Evolutionary conservation across 257 asterid genomes (phyloP), one percentile per base, ranked within the genome.

Genomic region (Lavandula angustifolia): DNA sequence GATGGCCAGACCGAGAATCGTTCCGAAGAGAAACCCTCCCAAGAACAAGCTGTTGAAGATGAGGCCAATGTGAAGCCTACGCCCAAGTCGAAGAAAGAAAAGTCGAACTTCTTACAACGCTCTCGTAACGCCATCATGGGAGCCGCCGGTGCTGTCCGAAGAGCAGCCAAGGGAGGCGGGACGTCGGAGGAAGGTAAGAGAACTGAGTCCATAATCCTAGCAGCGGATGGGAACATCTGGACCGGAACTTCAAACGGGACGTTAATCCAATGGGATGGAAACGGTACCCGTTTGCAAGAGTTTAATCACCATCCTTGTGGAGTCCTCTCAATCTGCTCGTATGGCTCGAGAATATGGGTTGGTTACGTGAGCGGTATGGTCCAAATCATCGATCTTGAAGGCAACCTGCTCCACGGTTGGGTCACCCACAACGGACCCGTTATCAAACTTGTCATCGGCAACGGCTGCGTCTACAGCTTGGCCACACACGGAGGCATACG

Each of bases 401-500:
- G 99, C 42, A 90, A 82, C 55, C 53, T 83, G 49, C 62, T 84
- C 40, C 79, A 89, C 8, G 60, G 87, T 18, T 94, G 99, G 99
- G 74, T 82, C 58, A 87, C 99, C 9, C 97, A 94, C 56, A 85
- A 80, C 10, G 91, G 87, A 6, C 99, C 99, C 0, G 88, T 94
- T 37, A 78, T 86, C 68, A 83, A 76, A 43, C 31, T 94, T 62
- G 96, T 80, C 0, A 73, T 80, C 7, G 96, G 92, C 8, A 78
- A 79, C 55, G 91, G 91, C 35, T 76, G 74, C 43, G 66, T 86
- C 34, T 90, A 77, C 72, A 90, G 95, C 78, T 76, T 94, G 82
- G 99, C 97, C 4, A 87, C 85, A 72, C 99, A 94, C 44, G 99
- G 99, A 0, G 99, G 99, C 14, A 84, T 94, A 67, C 88, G 99